Evolutionary conservation across 106 monocot species (phyloP), one percentile per base, ranked within the genome.

Genomic region (Dendrobium catenatum): DNA sequence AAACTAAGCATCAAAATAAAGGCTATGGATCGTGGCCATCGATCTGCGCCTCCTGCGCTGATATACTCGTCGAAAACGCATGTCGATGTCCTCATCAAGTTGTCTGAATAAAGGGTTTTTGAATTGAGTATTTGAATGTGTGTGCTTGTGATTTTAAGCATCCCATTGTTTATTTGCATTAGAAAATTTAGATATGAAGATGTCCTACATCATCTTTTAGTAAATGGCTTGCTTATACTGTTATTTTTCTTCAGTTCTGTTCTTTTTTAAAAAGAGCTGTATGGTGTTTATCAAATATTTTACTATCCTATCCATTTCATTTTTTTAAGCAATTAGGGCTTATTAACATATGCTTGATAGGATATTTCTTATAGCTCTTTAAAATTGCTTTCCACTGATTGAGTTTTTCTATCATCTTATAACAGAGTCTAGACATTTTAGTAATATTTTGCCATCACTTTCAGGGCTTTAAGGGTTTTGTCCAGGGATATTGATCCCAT

Each of bases 401-500:
- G 0, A 16, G 9, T n/a, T 8, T 37, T 29, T 70, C 61, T 61
- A 61, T 20, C 9, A 70, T 37, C 11, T 33, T 70, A 37, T 70
- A 16, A 33, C 37, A 4, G 37, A 13, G 70, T 70, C 51, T 51
- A 22, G 6, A 33, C 0, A 13, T 37, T 70, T 37, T 70, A 6
- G 70, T 70, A 33, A 70, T 33, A 70, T 16, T 33, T 70, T 70
- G 70, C 33, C 33, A 37, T 33, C 37, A 37, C 84, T 42, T 83
- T 37, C 86, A 99, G 98, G 82, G 85, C 87, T 47, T 85, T 99
- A 81, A 88, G 90, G 79, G 83, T 85, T 58, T 74, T 99, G 82
- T 84, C 87, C 44, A 26, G 67, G 15, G 84, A 95, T 68, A 89
- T 95, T 81, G 98, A 99, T 90, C 98, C 98, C 44, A 86, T 99